These are phyloP conservation scores for Colletotrichum karsti DNA, from an alignment of 2,329 filamentous ascomycete species.

Conservation along the genomic window DNA sequence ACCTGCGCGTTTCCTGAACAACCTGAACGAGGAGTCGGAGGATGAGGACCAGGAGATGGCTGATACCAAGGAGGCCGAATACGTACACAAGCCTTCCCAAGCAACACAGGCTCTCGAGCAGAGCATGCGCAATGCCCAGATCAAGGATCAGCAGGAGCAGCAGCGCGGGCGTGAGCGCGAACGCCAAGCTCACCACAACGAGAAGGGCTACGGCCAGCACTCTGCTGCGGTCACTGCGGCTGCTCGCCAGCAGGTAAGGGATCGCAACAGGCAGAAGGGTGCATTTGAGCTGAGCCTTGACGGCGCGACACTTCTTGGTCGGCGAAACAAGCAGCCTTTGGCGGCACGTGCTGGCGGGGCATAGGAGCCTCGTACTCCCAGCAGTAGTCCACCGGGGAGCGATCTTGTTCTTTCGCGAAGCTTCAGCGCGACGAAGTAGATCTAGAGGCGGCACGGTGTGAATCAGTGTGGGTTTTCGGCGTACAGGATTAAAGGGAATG, in stretches of 20 bases:
- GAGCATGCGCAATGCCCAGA: conserved; percentile 84
- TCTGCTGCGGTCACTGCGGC: conserved; percentile 85
- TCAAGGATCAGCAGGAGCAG: conserved; percentile 66
- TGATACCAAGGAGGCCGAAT: conserved; percentile 65
- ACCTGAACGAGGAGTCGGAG: conserved; percentile 74
- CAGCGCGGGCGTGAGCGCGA: conserved; percentile 60
- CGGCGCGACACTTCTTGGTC: conserved; percentile 87
- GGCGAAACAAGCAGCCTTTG: conserved; percentile 65
- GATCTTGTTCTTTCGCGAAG: neutral
- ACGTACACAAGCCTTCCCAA: conserved; percentile 51
- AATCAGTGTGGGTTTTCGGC: conserved; percentile 12
- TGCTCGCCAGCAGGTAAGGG: conserved; percentile 79
- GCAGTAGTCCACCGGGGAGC: neutral
- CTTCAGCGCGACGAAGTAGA: neutral
- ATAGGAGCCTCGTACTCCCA: conserved; percentile 24
- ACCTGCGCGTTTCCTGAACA: conserved; percentile 60
- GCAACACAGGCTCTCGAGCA: conserved; percentile 79
- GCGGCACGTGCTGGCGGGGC: conserved; percentile 49
- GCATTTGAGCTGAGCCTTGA: conserved; percentile 93
- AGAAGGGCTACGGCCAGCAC: conserved; percentile 88
- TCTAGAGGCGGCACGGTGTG: conserved; percentile 3
- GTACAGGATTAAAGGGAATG: conserved; percentile 20
- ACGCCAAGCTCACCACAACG: conserved; percentile 40
- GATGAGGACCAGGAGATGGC: conserved; percentile 70
- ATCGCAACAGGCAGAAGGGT: conserved; percentile 74